Conservation (phyloP, 139 green algal genomes). For the Gonium pectorale region DNA sequence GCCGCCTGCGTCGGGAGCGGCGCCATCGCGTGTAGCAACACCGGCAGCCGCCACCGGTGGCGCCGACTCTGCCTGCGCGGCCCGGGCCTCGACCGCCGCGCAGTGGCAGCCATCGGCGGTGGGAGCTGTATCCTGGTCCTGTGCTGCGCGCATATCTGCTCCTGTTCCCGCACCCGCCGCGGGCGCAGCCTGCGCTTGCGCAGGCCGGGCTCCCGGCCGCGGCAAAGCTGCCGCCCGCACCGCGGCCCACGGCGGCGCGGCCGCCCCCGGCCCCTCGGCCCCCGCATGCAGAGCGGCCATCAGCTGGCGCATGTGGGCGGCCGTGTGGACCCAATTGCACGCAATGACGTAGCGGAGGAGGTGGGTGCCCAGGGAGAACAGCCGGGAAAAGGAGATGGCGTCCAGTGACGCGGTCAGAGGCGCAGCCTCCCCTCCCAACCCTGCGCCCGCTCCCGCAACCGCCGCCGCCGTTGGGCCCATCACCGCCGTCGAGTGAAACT, state of each 20-base stretch:
- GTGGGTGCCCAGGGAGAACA: constrained; percentile 1
- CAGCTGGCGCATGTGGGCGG: neutral
- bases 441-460: neutral
- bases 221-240: neutral
- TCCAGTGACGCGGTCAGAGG: neutral
- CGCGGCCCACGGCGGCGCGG: neutral
- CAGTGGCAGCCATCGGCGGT: too few species aligned
- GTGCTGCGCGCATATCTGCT: neutral
- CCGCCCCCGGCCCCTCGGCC: neutral
- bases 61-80: neutral
- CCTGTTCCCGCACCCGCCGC: neutral
- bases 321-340: constrained; percentile 4
- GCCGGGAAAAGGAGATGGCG: neutral
- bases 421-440: too few species aligned
- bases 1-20: neutral
- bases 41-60: neutral
- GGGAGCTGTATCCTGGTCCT: neutral
- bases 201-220: neutral
- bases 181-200: neutral
- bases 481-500: neutral
- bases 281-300: neutral
- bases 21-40: neutral
- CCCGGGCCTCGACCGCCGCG: too few species aligned
- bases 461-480: neutral
- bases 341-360: neutral